These are phyloP conservation scores for Chenopodium berlandieri DNA, from an alignment of 148 eudicot species.

Conservation along the genomic window DNA sequence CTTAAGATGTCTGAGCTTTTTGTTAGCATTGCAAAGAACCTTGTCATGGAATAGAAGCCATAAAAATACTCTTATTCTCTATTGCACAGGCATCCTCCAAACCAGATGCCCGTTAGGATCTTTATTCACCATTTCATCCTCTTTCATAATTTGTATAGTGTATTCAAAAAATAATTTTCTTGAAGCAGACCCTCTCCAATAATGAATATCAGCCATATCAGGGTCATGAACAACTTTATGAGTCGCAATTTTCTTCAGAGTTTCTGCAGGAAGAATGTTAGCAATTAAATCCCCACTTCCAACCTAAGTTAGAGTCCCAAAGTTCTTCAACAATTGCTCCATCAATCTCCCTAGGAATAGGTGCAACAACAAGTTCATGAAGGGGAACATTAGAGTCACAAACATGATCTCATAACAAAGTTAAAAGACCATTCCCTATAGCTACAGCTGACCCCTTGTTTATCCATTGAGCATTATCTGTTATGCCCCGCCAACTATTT, in stretches of 20 bases:
- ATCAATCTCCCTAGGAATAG: neutral
- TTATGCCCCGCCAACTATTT: neutral
- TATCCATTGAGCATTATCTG: neutral
- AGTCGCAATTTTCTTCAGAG: neutral
- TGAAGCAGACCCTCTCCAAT: neutral
- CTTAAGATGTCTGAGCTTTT: no score
- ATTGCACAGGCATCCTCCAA: neutral
- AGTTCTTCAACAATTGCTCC: neutral
- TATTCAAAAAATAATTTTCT: no score
- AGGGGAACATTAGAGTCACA: neutral
- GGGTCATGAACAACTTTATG: neutral
- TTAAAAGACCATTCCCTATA: neutral
- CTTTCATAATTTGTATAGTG: no score
- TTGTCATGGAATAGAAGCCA: neutral
- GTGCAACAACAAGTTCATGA: accelerated
- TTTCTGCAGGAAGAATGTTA: neutral
- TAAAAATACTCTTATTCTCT: neutral
- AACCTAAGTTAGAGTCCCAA: neutral
- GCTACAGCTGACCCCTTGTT: neutral
- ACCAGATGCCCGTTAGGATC: neutral
- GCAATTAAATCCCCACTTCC: neutral
- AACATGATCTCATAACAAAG: neutral
- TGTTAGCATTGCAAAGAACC: neutral
- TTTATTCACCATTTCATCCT: no score
- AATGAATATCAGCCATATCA: neutral